phyloP scores from a whole-genome alignment of 768 basidiomycete species.

The Macrolepiota albuminosa region DNA sequence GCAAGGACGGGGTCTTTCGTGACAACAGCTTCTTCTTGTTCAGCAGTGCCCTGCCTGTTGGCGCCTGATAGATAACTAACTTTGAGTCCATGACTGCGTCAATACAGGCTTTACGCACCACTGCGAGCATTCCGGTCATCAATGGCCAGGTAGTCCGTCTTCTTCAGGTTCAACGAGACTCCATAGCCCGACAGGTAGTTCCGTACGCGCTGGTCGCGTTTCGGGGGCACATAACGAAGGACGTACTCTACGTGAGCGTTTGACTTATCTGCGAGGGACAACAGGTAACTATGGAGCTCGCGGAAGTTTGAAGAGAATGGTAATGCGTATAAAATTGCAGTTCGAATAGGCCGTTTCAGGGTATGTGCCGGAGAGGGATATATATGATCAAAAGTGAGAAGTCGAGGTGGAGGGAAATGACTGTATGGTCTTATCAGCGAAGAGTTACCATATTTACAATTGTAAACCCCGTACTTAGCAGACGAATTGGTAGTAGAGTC shows the following conservation, averaged over 20 bases:
- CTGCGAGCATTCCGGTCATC: slow-evolving; percentile 66
- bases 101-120: slow-evolving; percentile 7
- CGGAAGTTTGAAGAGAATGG: slow-evolving; percentile 63
- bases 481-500: slow-evolving; percentile 28
- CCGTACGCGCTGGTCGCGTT: slow-evolving; percentile 18
- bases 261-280: slow-evolving; percentile 39
- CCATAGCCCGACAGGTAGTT: slow-evolving; percentile 83
- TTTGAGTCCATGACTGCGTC: neutral
- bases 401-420: slow-evolving; percentile 38
- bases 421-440: neutral
- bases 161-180: slow-evolving; percentile 89
- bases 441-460: neutral
- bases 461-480: slow-evolving; percentile 21
- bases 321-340: slow-evolving; percentile 77
- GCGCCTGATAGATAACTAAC: slow-evolving; percentile 5
- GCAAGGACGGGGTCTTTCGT: slow-evolving; percentile 30
- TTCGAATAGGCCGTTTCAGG: slow-evolving; percentile 45
- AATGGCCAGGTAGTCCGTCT: slow-evolving; percentile 92
- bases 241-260: slow-evolving; percentile 63
- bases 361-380: slow-evolving; percentile 44
- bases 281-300: slow-evolving; percentile 62
- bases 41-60: slow-evolving; percentile 3
- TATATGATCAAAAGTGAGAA: slow-evolving; percentile 77
- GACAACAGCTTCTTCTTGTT: slow-evolving; percentile 23
- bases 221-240: slow-evolving; percentile 60